Base-by-base conservation (phyloP, 441 rosid species). In the Biscutella laevigata region DNA sequence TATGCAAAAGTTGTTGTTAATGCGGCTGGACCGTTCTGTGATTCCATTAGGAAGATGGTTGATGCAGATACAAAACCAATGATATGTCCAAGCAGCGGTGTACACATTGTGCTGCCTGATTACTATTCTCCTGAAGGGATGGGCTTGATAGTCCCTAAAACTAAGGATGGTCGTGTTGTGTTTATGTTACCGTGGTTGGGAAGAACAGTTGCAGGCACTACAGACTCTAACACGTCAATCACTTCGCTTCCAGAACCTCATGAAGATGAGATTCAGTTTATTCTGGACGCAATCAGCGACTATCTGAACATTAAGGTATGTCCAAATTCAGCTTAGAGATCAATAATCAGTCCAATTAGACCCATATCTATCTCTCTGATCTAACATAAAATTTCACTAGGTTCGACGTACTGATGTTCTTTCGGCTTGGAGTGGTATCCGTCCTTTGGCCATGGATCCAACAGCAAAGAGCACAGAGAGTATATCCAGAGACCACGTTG, bases 101-200 rank as follows among this genome's bases (percentile, higher is more conserved):
- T 91, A 16, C 98, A 87, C 70, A 56, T 87, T 13, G 77, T 91
- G 61, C 88, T 91, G 32, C 98, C 98, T 53, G 98, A 91, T 66
- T 91, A 87, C 71, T 90, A 91, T 73, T 91, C 98, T 59, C 98
- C 96, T 0, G 90, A 91, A 61, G 96, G 98, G 57, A 88, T 91
- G 98, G 98, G 98, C 7, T 76, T 91, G 85, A 87, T 91, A 64
- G 96, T 91, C 67, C 98, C 98, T 40, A 87, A 91, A 77, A 91
- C 98, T 21, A 87, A 87, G 74, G 98, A 91, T 70, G 98, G 98
- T 6, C 86, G 98, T 13, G 91, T 91, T 34, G 83, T 91, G 64
- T 91, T 91, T 69, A 81, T 91, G 95, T 71, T 91, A 64, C 98
- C 98, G 4, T 87, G 98, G 98, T 66, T 85, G 81, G 98, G 98